These are phyloP conservation scores for Arthrobotrys entomopaga DNA, from an alignment of 2,329 filamentous ascomycete species.

Conservation along the genomic window DNA sequence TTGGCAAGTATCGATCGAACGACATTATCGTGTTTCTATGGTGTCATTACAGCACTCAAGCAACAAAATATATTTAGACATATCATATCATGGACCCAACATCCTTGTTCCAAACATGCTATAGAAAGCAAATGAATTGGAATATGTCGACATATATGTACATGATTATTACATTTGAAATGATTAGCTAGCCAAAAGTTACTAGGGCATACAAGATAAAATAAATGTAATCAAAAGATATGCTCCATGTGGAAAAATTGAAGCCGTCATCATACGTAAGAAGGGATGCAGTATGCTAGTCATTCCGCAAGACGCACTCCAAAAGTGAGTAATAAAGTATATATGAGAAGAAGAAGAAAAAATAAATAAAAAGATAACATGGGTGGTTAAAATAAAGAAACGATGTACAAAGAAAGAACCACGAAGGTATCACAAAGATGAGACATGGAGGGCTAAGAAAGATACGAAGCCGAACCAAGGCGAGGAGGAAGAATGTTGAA, in stretches of 20 bases:
- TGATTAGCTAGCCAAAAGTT: not conserved
- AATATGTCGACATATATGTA: conserved; percentile 38
- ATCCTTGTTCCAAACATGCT: not conserved
- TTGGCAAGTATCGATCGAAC: too few relatives aligned
- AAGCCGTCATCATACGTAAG: not conserved
- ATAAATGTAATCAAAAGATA: conserved; percentile 22
- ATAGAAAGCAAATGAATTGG: conserved; percentile 21
- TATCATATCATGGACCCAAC: too few relatives aligned
- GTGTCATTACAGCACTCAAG: too few relatives aligned
- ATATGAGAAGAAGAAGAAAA: conserved; percentile 7
- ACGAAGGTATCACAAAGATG: conserved; percentile 59
- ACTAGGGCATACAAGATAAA: conserved; percentile 13
- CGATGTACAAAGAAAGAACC: conserved; percentile 57
- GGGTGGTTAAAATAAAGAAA: conserved; percentile 57
- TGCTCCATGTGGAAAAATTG: conserved; percentile 7
- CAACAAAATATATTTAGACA: too few relatives aligned
- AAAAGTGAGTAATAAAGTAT: conserved; percentile 57
- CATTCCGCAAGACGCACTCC: too few relatives aligned
- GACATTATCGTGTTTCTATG: too few relatives aligned
- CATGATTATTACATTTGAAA: not conserved
- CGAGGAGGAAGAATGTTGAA: conserved; percentile 21
- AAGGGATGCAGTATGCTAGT: too few relatives aligned
- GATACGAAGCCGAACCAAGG: conserved; percentile 27
- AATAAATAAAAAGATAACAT: conserved; percentile 52
- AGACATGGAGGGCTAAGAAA: conserved; percentile 60